Conservation (phyloP, 176 grass and related monocot genomes). For the Lolium rigidum region DNA sequence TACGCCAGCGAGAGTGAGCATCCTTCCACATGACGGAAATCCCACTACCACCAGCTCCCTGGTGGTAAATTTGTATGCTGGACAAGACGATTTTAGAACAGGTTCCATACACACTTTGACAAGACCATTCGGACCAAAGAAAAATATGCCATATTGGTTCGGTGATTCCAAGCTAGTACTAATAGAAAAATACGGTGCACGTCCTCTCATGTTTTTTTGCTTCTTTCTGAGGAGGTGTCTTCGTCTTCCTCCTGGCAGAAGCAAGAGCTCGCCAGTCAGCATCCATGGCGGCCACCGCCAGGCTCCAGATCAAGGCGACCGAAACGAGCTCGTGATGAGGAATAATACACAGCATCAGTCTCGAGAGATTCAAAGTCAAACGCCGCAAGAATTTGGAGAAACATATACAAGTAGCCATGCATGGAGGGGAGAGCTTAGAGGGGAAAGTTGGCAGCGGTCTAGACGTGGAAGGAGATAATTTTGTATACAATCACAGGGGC, state of each 20-base stretch:
- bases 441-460: neutral
- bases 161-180: neutral
- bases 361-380: neutral
- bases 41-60: neutral
- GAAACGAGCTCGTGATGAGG: neutral
- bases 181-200: neutral
- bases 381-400: neutral
- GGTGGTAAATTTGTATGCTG: neutral
- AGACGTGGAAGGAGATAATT: neutral
- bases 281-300: neutral
- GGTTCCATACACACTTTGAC: slow-evolving; percentile 32
- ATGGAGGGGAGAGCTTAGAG: neutral
- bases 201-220: neutral
- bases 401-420: neutral
- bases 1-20: neutral
- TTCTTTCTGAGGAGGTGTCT: neutral
- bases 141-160: neutral
- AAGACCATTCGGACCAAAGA: neutral
- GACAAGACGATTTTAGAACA: neutral
- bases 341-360: neutral
- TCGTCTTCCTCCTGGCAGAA: neutral
- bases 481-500: neutral
- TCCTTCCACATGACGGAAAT: neutral
- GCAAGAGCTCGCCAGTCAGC: neutral
- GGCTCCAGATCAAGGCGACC: neutral